These are phyloP conservation scores for Penicillium paxilli DNA, from an alignment of 495 filamentous ascomycete genomes.

Conservation along the genomic window DNA sequence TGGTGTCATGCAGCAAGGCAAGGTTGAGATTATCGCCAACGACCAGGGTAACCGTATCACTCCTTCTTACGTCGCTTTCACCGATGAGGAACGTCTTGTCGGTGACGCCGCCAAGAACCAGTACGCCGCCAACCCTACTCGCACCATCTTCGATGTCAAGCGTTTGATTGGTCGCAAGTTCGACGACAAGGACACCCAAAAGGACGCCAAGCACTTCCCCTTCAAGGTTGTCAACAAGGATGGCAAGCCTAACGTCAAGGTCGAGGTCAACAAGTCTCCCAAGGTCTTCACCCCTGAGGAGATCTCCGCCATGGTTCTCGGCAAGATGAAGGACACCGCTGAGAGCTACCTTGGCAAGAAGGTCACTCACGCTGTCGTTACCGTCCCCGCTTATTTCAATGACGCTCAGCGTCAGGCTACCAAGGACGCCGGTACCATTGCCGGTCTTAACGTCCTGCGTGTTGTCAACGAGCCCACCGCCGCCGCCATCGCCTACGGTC, in stretches of 20 bases:
- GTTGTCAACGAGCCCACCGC: constrained; percentile 97
- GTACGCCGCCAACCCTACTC: constrained; percentile 85
- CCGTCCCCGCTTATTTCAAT: constrained; percentile 97
- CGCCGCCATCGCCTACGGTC: constrained; percentile 92
- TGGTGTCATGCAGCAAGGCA: constrained; percentile 98
- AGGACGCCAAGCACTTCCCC: constrained; percentile 86
- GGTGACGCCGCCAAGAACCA: constrained; percentile 99
- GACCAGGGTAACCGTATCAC: constrained; percentile 99
- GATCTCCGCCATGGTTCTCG: constrained; percentile 77
- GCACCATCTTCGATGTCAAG: constrained; percentile 93
- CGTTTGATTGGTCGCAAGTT: constrained; percentile 90
- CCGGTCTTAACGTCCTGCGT: constrained; percentile 92
- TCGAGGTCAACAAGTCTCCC: constrained; percentile 69
- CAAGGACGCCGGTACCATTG: constrained; percentile 95
- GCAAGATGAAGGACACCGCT: constrained; percentile 94
- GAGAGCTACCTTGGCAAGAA: constrained; percentile 88
- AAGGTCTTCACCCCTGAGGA: constrained; percentile 85
- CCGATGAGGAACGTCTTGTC: constrained; percentile 93
- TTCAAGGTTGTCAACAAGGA: constrained; percentile 82
- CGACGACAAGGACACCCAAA: constrained; percentile 80
- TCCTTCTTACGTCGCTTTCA: constrained; percentile 97
- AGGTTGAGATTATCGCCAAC: constrained; percentile 96
- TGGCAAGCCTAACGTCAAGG: constrained; percentile 78
- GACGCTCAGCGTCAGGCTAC: constrained; percentile 97
- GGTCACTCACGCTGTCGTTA: constrained; percentile 93